Evolutionary conservation across 2,329 filamentous ascomycete species (phyloP), one percentile per base, ranked within the genome.

Genomic region (Exserohilum turcica): DNA sequence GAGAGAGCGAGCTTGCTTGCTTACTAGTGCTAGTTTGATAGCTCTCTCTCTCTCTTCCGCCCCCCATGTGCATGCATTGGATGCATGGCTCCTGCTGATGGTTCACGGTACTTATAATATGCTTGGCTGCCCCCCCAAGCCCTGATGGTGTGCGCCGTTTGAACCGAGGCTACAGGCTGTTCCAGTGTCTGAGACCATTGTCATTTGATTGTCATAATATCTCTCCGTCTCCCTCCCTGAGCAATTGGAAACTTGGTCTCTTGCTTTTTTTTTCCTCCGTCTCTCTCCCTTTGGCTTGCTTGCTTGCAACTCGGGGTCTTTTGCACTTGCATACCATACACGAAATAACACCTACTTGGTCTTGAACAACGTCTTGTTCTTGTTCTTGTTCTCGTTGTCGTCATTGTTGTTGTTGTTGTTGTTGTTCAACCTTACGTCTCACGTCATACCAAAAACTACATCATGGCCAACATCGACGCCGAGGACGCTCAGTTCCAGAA

Each of bases 401-500:
- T 27, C n/a, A n/a, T 15, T 37, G 7, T 18, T 24, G 16, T 15
- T 24, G 12, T n/a, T 13, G 24, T 24, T 27, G 16, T 37, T 38
- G 10, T 5, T 3, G n/a, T 28, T 51, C 16, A 48, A n/a, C 52
- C 16, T 18, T 43, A 38, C 10, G 32, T 43, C 19, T 15, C 9
- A 48, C n/a, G 18, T 24, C 32, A 43, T 24, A 52, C 18, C 2
- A 12, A n/a, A n/a, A n/a, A n/a, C n/a, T 24, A 39, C 52, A 65
- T 49, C 33, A 73, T 74, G 71, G 63, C 71, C 28, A 66, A 70
- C 54, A 64, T 70, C 36, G 85, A 89, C 53, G 84, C 88, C 19
- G 88, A 92, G 70, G 87, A 92, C 76, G 76, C 89, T 67, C 79
- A 87, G 69, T 96, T 89, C 78, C 82, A 86, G 69, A 83, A 88